A percentile compares a stretch with the other conserved stretches of the same genome.
phyloP scores from a whole-genome alignment of 306 rosid species.

The Purshia tridentata region DNA sequence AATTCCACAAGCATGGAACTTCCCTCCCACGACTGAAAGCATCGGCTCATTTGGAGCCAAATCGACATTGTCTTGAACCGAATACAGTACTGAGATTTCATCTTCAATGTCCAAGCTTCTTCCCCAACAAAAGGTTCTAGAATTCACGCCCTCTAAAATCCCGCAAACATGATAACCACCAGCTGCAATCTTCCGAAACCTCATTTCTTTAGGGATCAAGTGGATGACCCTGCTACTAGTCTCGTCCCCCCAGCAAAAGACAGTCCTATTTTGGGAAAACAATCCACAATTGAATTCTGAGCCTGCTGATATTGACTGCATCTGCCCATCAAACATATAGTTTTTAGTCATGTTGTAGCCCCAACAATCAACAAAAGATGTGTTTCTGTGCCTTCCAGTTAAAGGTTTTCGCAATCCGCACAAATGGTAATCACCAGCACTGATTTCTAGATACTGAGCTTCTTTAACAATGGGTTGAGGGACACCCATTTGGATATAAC shows the following conservation, averaged over 20 bases:
- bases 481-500: conserved; percentile 74
- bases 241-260: conserved; percentile 91
- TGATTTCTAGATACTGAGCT: conserved; percentile 69
- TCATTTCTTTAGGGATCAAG: conserved; percentile 47
- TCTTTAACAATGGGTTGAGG: conserved; percentile 75
- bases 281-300: conserved; percentile 85
- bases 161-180: conserved; percentile 98
- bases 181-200: conserved; percentile 67
- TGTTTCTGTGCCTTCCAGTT: conserved; percentile 57
- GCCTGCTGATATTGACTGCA: conserved; percentile 80
- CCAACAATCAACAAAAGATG: conserved; percentile 86
- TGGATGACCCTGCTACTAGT: conserved; percentile 61
- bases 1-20: conserved; percentile 91
- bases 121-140: conserved; percentile 82
- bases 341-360: conserved; percentile 88
- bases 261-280: conserved; percentile 76
- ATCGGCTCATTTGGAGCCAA: conserved; percentile 70
- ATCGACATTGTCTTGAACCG: conserved; percentile 61
- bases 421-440: conserved; percentile 93
- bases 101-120: conserved; percentile 71
- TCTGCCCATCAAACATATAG: conserved; percentile 67
- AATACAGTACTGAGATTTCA: conserved; percentile 51
- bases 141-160: conserved; percentile 57
- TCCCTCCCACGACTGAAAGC: conserved; percentile 84
- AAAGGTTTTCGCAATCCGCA: conserved; percentile 71